phyloP scores from a whole-genome alignment of 352 stramenopile genomes.

The Pythium volutum region DNA sequence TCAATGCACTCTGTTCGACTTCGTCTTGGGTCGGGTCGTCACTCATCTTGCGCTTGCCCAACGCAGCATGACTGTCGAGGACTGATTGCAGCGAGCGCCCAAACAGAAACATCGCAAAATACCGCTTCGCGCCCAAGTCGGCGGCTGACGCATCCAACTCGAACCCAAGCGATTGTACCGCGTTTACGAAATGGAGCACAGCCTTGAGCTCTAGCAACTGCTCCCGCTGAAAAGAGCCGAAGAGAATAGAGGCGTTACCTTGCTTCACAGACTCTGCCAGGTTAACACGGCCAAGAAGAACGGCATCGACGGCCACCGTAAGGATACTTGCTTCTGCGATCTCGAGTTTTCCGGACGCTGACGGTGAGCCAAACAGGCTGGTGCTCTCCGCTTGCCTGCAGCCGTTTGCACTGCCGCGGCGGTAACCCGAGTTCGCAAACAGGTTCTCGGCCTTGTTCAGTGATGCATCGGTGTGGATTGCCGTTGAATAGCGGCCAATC shows the following conservation, averaged over 20 bases:
- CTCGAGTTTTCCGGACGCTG: conserved; percentile 14
- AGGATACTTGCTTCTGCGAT: conserved; percentile 19
- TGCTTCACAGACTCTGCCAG: conserved; percentile 1
- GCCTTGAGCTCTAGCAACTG: conserved; percentile 72
- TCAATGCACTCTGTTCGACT: conserved; percentile 12
- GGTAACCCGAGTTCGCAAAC: conserved; percentile 31
- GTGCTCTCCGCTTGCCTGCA: not conserved
- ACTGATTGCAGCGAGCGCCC: conserved; percentile 50
- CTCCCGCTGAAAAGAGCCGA: conserved; percentile 61
- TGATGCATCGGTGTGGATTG: conserved; percentile 50
- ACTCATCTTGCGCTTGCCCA: conserved; percentile 24
- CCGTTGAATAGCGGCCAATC: conserved; percentile 72
- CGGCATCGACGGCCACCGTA: conserved; percentile 24
- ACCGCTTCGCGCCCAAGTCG: conserved; percentile 73
- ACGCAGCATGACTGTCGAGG: conserved; percentile 22
- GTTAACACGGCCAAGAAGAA: conserved; percentile 11
- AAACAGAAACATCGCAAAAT: conserved; percentile 72
- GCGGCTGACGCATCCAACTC: conserved; percentile 73
- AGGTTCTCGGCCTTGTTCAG: conserved; percentile 75
- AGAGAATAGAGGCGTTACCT: conserved; percentile 52
- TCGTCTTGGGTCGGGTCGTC: conserved; percentile 15
- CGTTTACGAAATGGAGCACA: conserved; percentile 60
- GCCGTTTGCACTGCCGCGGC: not conserved
- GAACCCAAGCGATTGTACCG: conserved; percentile 71
- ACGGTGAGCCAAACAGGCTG: conserved; percentile 3